Conservation (phyloP, 345 rosid genomes). For the Salix brachista region DNA sequence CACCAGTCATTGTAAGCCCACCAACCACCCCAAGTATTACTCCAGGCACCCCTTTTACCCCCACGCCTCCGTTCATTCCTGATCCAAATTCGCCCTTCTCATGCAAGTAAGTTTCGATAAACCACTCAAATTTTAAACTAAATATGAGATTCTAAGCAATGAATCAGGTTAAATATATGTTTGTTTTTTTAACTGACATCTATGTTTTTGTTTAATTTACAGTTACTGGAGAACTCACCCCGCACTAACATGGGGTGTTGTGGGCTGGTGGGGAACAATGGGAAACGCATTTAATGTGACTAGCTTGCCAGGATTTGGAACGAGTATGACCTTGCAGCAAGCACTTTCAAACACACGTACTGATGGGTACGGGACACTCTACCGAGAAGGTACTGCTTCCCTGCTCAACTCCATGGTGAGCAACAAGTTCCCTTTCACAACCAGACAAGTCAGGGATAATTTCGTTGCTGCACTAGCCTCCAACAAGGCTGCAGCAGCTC, state of each 20-base stretch:
- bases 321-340: constrained; percentile 64
- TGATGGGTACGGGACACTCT: constrained; percentile 68
- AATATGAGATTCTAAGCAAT: neutral
- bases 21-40: constrained; percentile 37
- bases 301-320: constrained; percentile 53
- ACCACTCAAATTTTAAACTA: neutral
- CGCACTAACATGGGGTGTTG: constrained; percentile 59
- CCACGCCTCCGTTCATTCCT: constrained; percentile 50
- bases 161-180: neutral
- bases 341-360: constrained; percentile 71
- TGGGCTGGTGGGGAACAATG: constrained; percentile 92
- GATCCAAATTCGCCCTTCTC: constrained; percentile 68
- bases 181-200: neutral
- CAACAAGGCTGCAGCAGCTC: constrained; percentile 68
- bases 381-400: constrained; percentile 92
- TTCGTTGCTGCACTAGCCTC: constrained; percentile 58
- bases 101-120: constrained; percentile 64
- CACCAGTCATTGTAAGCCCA: constrained; percentile 43
- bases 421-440: constrained; percentile 59
- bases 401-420: constrained; percentile 79
- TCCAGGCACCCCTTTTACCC: constrained; percentile 57
- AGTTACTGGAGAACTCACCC: constrained; percentile 98
- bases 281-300: constrained; percentile 56
- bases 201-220: constrained; percentile 6
- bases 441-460: constrained; percentile 68